phyloP scores from a whole-genome alignment of 257 asterid genomes.

The Gentiana macrophylla region DNA sequence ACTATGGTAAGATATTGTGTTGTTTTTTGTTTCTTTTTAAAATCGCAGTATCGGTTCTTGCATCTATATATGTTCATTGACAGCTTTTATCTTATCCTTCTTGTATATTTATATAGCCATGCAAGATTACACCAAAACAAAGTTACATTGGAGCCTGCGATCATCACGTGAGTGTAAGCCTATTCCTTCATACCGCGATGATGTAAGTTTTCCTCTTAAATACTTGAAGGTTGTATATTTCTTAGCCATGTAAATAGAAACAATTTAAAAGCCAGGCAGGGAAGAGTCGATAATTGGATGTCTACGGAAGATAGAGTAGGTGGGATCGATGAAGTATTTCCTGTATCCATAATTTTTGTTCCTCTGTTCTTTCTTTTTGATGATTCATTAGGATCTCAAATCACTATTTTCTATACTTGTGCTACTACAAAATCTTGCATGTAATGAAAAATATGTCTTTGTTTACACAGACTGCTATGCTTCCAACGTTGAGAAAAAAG shows the following conservation, averaged over 20 bases:
- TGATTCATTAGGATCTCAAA: too few relatives aligned
- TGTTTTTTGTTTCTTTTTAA: conserved; percentile 9
- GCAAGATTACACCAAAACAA: conserved; percentile 23
- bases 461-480: conserved; percentile 38
- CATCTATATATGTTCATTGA: neutral
- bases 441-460: neutral
- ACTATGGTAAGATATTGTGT: conserved; percentile 31
- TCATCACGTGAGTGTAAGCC: conserved; percentile 66
- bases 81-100: neutral
- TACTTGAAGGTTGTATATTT: too few relatives aligned
- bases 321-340: too few relatives aligned
- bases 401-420: too few relatives aligned
- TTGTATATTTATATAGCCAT: conserved; percentile 17
- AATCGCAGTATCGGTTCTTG: neutral
- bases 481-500: conserved; percentile 37
- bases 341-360: too few relatives aligned
- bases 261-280: too few relatives aligned
- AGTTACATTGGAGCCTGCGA: conserved; percentile 55
- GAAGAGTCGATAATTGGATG: too few relatives aligned
- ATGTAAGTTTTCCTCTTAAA: conserved; percentile 34
- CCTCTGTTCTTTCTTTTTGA: neutral
- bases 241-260: too few relatives aligned
- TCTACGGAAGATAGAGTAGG: too few relatives aligned
- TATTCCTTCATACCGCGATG: conserved; percentile 57
- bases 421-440: too few relatives aligned